Base-by-base conservation (phyloP, 257 asterid genomes). In the Mitragyna speciosa region DNA sequence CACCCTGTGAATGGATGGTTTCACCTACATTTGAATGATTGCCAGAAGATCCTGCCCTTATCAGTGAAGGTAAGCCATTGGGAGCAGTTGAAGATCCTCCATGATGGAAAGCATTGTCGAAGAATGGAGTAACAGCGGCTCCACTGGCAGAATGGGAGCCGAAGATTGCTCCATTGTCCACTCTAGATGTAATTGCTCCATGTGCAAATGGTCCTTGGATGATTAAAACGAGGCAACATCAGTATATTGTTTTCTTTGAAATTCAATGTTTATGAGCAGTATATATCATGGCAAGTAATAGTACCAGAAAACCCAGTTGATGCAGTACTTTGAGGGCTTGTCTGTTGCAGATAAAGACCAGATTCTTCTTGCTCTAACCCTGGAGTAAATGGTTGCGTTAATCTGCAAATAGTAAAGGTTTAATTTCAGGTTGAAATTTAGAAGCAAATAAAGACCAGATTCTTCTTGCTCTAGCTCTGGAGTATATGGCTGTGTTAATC, bases 291-390 rank as follows among this genome's bases (percentile, higher is more conserved):
- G 71, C 70, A 77, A 68, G 76, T 47, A 81, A 63, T 82, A 66
- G 83, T 96, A 94, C 99, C 99, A 82, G 94, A 85, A 89, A 91
- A 89, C 83, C 93, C 96, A 71, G 87, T 75, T 43, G 87, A 80
- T 78, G 91, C 68, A 74, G 83, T 89, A 82, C 81, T 88, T 75
- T 92, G 87, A 81, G 93, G 87, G 86, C 97, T 89, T 70, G 80
- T 87, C 78, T 82, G 95, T 79, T 88, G 98, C 86, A 89, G 71
- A 80, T 81, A 80, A 79, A 86, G 77, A 78, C 89, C 85, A 86
- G 88, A 78, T 76, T 89, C 96, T 79, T 89, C 96, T 79, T 86
- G 91, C 78, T 94, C 97, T 82, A 82, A 86, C 86, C 92, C 97
- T 70, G 89, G 86, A 72, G 91, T 51, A 84, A 87, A 91, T 0